These are phyloP conservation scores for Rhodotorula sp. DNA, from an alignment of 1,284 basidiomycete genomes.

Conservation along the genomic window DNA sequence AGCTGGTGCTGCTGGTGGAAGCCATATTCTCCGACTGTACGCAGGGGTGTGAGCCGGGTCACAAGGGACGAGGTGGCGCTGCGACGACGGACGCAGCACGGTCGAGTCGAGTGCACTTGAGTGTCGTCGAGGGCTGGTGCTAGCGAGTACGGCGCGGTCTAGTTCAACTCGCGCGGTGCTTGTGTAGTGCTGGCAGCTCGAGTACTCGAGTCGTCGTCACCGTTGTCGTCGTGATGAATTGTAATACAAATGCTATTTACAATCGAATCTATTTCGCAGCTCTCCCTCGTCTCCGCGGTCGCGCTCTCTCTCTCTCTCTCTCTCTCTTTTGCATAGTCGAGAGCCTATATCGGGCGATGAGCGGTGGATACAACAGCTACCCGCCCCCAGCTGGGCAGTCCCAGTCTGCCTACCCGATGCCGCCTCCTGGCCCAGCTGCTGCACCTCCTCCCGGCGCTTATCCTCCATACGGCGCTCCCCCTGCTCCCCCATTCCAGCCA, in stretches of 20 bases:
- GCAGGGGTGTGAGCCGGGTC: constrained; percentile 10
- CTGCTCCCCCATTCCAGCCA: neutral
- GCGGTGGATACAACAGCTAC: constrained; percentile 13
- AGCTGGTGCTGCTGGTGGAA: neutral
- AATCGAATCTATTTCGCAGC: neutral
- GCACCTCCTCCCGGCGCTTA: neutral
- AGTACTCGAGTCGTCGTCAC: no score
- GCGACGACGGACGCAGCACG: neutral
- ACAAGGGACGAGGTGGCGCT: neutral
- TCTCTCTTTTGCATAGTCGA: neutral
- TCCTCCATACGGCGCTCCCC: neutral
- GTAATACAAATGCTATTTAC: no score
- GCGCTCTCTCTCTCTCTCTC: neutral
- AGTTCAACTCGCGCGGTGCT: no score
- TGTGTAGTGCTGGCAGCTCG: no score
- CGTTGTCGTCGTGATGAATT: no score
- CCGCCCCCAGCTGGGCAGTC: neutral
- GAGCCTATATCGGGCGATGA: neutral
- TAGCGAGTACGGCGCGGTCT: no score
- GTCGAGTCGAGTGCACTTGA: no score
- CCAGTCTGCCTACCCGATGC: neutral
- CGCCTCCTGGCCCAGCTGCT: neutral
- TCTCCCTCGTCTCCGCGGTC: no score
- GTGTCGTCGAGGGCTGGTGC: no score
- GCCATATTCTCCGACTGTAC: constrained; percentile 1